Base-by-base conservation (phyloP, 106 monocot species). In the Dendrobium officinale region DNA sequence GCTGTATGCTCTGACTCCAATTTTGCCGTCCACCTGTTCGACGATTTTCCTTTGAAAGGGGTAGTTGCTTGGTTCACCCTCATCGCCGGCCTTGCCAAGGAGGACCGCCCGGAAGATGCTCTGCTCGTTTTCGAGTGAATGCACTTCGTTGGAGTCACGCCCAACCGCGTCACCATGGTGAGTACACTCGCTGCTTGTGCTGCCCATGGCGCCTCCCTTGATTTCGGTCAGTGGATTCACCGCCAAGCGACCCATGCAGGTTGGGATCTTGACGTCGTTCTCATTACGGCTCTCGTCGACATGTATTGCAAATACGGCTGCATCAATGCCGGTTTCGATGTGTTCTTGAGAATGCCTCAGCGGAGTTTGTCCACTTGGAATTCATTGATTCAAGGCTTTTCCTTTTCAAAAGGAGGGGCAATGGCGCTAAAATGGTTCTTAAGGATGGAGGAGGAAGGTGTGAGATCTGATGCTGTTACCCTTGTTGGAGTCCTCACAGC, bases 271-370 rank as follows among this genome's bases (percentile, higher is more conserved):
- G 89, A 91, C 45, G 85, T 91, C 20, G 68, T 87, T 8, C 24
- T 91, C 55, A 88, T 86, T 1, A 91, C 91, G 0, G 67, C 88
- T 4, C 55, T 91, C 29, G 49, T 91, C 0, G 83, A 91, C 78
- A 91, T 91, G 91, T 91, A 91, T n/a, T 85, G 83, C 9, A 92
- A 92, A 80, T 85, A 89, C 29, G 92, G 89, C 37, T 51, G 68
- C 27, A 55, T 83, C 20, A 78, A 80, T 0, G 75, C 27, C 13
- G 85, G 66, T 0, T 1, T 89, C 26, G 42, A 44, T 3, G 85
- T 91, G 2, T 91, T 91, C 76, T 43, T 27, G 15, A 74, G 56
- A 24, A 89, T 91, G 89, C 10, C 16, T 11, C 79, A 83, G 67
- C 83, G 67, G 79, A 89, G 83, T 41, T 77, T 81, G 8, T 87